A percentile compares a stretch with the other conserved stretches of the same genome.
These are phyloP conservation scores for Silene noctiflora DNA, from an alignment of 179 eudicot genomes.

Conservation along the genomic window DNA sequence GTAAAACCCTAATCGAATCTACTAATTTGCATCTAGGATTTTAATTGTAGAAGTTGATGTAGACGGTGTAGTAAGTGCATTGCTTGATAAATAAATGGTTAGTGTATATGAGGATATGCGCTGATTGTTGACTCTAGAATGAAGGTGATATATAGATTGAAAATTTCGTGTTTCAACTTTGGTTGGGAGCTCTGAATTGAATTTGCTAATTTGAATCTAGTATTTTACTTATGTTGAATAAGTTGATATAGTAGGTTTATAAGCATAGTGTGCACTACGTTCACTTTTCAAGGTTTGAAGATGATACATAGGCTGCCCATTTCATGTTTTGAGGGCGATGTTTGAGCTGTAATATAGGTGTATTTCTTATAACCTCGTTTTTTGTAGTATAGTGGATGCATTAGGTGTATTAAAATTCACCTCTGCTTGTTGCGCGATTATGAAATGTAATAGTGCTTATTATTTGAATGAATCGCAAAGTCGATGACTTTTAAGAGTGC, in stretches of 20 bases:
- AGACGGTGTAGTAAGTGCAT: background rate
- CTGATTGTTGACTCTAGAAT: background rate
- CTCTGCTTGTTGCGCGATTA: background rate
- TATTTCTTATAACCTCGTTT: background rate
- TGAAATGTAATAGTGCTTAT: background rate
- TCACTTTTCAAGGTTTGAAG: background rate
- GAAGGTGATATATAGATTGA: background rate
- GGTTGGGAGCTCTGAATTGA: background rate
- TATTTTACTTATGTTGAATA: background rate
- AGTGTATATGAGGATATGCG: background rate
- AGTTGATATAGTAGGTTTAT: background rate
- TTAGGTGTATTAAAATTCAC: constrained; percentile 3
- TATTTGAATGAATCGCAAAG: background rate
- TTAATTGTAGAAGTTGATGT: background rate
- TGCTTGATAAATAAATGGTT: background rate
- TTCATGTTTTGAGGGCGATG: background rate
- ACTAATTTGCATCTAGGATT: background rate
- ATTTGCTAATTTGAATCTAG: background rate
- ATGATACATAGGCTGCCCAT: background rate
- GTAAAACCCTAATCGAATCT: no score
- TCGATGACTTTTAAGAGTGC: background rate
- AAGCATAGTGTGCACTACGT: background rate
- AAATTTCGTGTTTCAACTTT: background rate
- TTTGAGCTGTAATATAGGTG: background rate
- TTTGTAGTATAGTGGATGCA: background rate